phyloP scores from a whole-genome alignment of 2,329 filamentous ascomycete species.

The Graphilbum ipis-grandicollis region DNA sequence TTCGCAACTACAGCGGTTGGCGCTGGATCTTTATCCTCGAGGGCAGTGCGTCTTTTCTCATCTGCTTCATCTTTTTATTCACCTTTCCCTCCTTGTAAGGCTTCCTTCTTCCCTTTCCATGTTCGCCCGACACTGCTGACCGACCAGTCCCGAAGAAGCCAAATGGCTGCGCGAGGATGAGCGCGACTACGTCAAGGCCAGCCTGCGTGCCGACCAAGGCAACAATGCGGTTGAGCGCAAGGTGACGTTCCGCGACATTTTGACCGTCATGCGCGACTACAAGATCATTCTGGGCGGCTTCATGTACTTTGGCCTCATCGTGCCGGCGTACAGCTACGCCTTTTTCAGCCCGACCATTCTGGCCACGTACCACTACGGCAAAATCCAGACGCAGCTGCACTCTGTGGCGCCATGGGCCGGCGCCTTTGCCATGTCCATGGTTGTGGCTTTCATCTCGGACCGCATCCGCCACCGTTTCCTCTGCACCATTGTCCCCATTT shows the following conservation, averaged over 20 bases:
- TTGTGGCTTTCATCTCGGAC: conserved; percentile 58
- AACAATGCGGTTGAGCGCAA: conserved; percentile 43
- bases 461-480: conserved; percentile 52
- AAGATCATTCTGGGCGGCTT: conserved; percentile 58
- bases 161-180: conserved; percentile 60
- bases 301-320: conserved; percentile 69
- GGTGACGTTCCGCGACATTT: conserved; percentile 40
- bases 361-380: conserved; percentile 42
- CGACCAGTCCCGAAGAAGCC: conserved; percentile 41
- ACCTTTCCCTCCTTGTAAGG: conserved; percentile 48
- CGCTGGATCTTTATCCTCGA: conserved; percentile 74
- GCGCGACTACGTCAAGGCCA: conserved; percentile 44
- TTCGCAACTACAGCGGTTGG: conserved; percentile 55
- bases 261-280: conserved; percentile 51
- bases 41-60: conserved; percentile 43
- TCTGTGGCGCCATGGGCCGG: conserved; percentile 44
- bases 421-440: conserved; percentile 65
- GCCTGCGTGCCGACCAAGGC: conserved; percentile 53
- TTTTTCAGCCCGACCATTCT: conserved; percentile 64
- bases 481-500: conserved; percentile 54
- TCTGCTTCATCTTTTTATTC: conserved; percentile 49
- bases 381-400: conserved; percentile 39
- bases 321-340: conserved; percentile 62
- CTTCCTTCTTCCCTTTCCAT: not conserved
- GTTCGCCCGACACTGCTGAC: conserved; percentile 7